phyloP scores from a whole-genome alignment of 2,329 filamentous ascomycete genomes.

The Cladosporium halotolerans region DNA sequence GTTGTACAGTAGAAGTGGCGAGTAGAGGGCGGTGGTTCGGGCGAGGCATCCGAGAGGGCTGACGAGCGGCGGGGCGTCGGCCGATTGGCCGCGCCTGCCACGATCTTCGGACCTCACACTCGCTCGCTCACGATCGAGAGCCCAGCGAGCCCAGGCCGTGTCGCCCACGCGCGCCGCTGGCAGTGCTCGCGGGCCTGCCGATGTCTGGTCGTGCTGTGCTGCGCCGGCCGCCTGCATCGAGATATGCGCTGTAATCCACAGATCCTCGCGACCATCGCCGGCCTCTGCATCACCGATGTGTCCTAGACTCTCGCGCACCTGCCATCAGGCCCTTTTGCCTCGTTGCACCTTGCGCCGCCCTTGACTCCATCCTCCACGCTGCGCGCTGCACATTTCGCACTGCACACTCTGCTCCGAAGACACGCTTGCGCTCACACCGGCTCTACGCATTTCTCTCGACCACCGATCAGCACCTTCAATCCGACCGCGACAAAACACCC shows the following conservation, averaged over 20 bases:
- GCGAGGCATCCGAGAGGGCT: too few relatives aligned
- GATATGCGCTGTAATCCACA: not conserved
- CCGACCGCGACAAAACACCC: not conserved
- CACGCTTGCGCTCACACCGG: not conserved
- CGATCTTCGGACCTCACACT: too few relatives aligned
- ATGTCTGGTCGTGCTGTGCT: not conserved
- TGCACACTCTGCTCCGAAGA: not conserved
- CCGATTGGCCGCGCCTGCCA: too few relatives aligned
- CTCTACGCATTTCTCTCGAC: not conserved
- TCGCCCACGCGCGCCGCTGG: too few relatives aligned
- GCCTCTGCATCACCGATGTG: not conserved
- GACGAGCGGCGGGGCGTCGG: too few relatives aligned
- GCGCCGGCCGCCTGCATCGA: not conserved
- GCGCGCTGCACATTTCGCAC: not conserved
- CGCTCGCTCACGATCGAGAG: too few relatives aligned
- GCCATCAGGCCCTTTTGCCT: not conserved
- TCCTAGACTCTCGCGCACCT: not conserved
- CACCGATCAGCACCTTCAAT: not conserved
- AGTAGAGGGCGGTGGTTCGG: too few relatives aligned
- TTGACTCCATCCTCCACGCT: not conserved
- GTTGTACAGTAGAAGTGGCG: too few relatives aligned
- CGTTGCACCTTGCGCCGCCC: not conserved
- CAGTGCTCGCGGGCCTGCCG: too few relatives aligned
- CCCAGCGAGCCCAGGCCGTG: too few relatives aligned
- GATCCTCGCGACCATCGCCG: not conserved